phyloP scores from a whole-genome alignment of 176 grass and related monocot genomes.

The sorghum (Sorghum bicolor) region Sorghum_bicolor_NCBIv3 NC_012875.2:52608001-52608500 shows the following conservation, averaged over 20 bases:
- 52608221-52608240: not conserved
- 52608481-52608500: slow-evolving; percentile 79
- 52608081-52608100: too few relatives aligned
- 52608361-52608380: too few relatives aligned
- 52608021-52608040: not conserved
- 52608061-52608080: too few relatives aligned
- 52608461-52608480: not conserved
- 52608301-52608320: slow-evolving; percentile 65
- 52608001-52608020: not conserved
- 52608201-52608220: not conserved
- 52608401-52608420: not conserved
- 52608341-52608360: not conserved
- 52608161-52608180: not conserved
- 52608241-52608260: slow-evolving; percentile 82
- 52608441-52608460: not conserved
- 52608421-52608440: not conserved
- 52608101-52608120: too few relatives aligned
- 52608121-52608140: not conserved
- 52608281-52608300: slow-evolving; percentile 76
- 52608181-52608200: not conserved
- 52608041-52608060: not conserved
- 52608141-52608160: not conserved
- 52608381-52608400: not conserved
- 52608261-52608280: slow-evolving; percentile 71
- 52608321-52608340: not conserved